Evolutionary conservation across 768 basidiomycete genomes (phyloP), one percentile per base, ranked within the genome.

Genomic region (Sporobolomyces pararoseus): DNA sequence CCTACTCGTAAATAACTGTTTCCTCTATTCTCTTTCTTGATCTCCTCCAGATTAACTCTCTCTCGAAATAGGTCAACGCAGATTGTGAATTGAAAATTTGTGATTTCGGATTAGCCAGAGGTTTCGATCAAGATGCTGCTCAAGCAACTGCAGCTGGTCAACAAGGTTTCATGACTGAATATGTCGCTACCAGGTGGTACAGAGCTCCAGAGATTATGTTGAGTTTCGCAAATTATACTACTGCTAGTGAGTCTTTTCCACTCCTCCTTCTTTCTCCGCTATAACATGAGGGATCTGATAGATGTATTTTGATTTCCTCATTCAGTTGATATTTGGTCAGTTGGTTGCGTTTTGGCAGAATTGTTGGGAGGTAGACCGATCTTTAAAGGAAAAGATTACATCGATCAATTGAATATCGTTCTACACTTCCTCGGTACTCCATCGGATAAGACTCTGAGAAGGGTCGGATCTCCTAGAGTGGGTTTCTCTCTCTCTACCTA

Each of bases 11-110:
- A 53, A 52, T 54, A 1, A n/a, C 32, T 35, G 16, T 3, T 27
- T 31, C 32, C 32, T 35, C 57, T 27, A n/a, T 25, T 58, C 23
- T 5, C 32, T 10, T 32, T 4, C 7, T 79, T 83, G 17, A 12
- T 25, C 46, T 13, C 21, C 46, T 47, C 17, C 21, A 14, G 46
- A 14, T 13, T 21, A 21, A 14, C 10, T 47, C 12, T 13, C 46
- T 47, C 46, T 47, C 17, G 12, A 21, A 47, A 23, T 23, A 96
- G 66, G 95, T 98, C 72, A 98, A 98, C 78, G 95, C 96, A 42
- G 96, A 99, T 80, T 98, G 96, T 77, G 91, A 94, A 79, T 86
- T 95, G 78, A 94, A 96, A 83, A 98, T 99, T 75, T 99, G 96
- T 78, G 95, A 99, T 80, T 99, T 99, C 79, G 96, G 96, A 52